phyloP scores from a whole-genome alignment of 1,284 basidiomycete genomes.

The Thecaphora thlaspeos region DNA sequence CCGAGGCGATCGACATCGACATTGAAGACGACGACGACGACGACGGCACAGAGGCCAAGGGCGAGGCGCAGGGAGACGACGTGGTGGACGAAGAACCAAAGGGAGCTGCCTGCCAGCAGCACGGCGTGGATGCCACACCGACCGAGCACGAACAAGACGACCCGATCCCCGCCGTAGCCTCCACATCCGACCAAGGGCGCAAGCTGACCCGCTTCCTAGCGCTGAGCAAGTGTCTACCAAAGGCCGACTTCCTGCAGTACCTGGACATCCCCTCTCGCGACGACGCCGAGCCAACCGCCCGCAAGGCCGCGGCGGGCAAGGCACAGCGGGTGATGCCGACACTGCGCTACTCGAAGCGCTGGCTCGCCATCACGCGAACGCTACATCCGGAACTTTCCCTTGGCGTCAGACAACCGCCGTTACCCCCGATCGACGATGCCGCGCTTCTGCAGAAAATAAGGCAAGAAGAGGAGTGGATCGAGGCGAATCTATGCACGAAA shows the following conservation, averaged over 20 bases:
- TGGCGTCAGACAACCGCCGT: conserved; percentile 61
- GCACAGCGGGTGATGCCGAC: conserved; percentile 42
- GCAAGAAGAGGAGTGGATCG: conserved; percentile 62
- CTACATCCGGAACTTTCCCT: conserved; percentile 75
- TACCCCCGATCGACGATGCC: conserved; percentile 67
- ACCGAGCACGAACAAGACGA: not conserved
- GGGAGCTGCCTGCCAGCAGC: conserved; percentile 3
- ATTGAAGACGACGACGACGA: conserved; percentile 16
- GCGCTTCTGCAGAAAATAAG: conserved; percentile 47
- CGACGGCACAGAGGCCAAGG: not conserved
- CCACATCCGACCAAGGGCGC: not conserved
- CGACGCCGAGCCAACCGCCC: conserved; percentile 18
- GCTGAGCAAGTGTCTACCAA: conserved; percentile 85
- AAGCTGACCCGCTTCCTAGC: conserved; percentile 76
- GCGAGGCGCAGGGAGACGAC: conserved; percentile 7
- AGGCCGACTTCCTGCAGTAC: conserved; percentile 69
- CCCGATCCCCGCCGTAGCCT: not conserved
- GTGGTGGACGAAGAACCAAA: conserved; percentile 25
- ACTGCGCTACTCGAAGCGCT: conserved; percentile 72
- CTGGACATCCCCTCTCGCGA: conserved; percentile 24
- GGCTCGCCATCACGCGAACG: conserved; percentile 88
- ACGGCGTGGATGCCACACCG: no score
- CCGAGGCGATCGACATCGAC: conserved; percentile 37
- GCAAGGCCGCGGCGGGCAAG: conserved; percentile 19
- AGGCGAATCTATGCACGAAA: conserved; percentile 61